Conservation (phyloP, 495 filamentous ascomycete species). For the Lophiotrema nucula region DNA sequence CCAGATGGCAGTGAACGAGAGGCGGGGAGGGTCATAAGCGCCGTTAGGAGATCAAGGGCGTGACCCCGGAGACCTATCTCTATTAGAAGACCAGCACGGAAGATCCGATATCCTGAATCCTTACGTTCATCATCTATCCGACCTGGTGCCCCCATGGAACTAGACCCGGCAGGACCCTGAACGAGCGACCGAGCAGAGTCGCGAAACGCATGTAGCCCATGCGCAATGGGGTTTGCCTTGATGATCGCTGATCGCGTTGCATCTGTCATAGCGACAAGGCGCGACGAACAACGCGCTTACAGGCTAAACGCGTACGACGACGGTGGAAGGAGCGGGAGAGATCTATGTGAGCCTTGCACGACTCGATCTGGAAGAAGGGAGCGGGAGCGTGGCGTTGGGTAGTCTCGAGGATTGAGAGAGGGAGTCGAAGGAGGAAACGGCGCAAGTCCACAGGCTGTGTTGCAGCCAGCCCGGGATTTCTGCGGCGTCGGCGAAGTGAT, state of each 20-base stretch:
- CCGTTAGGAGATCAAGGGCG: slow-evolving; percentile 12
- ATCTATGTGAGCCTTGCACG: too few relatives aligned
- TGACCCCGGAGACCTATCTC: slow-evolving; percentile 12
- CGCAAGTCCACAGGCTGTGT: too few relatives aligned
- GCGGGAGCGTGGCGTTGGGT: neutral
- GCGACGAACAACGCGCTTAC: slow-evolving; percentile 22
- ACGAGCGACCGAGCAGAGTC: slow-evolving; percentile 15
- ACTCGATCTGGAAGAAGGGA: neutral
- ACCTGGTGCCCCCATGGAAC: slow-evolving; percentile 4
- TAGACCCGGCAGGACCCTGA: slow-evolving; percentile 10
- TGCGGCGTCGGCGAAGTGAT: slow-evolving; percentile 3
- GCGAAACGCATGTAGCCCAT: slow-evolving; percentile 19
- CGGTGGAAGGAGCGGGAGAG: neutral
- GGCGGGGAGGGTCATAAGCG: slow-evolving; percentile 18
- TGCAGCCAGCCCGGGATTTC: neutral
- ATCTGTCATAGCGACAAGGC: slow-evolving; percentile 25
- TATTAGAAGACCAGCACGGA: slow-evolving; percentile 4
- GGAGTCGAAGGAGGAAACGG: neutral
- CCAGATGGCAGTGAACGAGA: slow-evolving; percentile 18
- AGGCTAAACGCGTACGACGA: slow-evolving; percentile 6
- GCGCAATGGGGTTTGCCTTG: slow-evolving; percentile 27
- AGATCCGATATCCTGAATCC: slow-evolving; percentile 4
- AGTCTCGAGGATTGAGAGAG: neutral
- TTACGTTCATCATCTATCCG: slow-evolving; percentile 23
- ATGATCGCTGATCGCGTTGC: slow-evolving; percentile 23